Evolutionary conservation across 2,329 filamentous ascomycete species (phyloP).

Genomic region (Cercospora berteroae): DNA sequence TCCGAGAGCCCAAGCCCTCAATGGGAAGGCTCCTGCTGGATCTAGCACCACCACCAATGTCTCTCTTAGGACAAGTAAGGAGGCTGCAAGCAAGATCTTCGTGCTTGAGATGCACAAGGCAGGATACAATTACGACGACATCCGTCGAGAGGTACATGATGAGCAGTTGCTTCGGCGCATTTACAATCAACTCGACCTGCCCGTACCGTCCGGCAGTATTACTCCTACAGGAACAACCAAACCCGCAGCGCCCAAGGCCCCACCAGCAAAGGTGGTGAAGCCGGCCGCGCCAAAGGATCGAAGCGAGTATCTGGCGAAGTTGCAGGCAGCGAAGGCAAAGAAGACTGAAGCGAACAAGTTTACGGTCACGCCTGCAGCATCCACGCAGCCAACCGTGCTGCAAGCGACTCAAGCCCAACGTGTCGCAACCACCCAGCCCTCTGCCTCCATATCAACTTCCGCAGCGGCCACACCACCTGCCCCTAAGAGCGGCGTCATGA

Average conservation of each 20-base stretch:
- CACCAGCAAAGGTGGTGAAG: slow-evolving; percentile 17
- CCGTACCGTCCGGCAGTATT: slow-evolving; percentile 14
- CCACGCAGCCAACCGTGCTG: neutral
- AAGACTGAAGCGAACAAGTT: slow-evolving; percentile 43
- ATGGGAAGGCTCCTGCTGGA: slow-evolving; percentile 5
- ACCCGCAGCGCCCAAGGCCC: neutral
- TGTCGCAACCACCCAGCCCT: neutral
- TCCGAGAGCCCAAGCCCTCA: neutral
- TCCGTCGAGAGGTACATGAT: slow-evolving; percentile 71
- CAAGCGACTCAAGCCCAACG: neutral
- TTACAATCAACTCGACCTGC: slow-evolving; percentile 63
- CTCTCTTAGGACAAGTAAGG: slow-evolving; percentile 7
- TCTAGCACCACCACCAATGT: neutral
- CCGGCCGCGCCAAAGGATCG: slow-evolving; percentile 52
- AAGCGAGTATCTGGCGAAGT: slow-evolving; percentile 72
- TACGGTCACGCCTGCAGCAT: slow-evolving; percentile 5
- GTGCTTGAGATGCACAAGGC: slow-evolving; percentile 46
- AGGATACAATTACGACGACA: slow-evolving; percentile 70
- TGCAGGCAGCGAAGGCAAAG: slow-evolving; percentile 69
- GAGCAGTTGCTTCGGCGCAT: slow-evolving; percentile 60
- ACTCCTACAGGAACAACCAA: neutral
- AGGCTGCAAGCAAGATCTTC: slow-evolving; percentile 29
- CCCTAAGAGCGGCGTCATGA: slow-evolving; percentile 6
- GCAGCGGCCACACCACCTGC: slow-evolving; percentile 2
- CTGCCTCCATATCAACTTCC: neutral